These are phyloP conservation scores for Ophiostoma novo-ulmi DNA, from an alignment of 2,329 filamentous ascomycete species.

Conservation along the genomic window DNA sequence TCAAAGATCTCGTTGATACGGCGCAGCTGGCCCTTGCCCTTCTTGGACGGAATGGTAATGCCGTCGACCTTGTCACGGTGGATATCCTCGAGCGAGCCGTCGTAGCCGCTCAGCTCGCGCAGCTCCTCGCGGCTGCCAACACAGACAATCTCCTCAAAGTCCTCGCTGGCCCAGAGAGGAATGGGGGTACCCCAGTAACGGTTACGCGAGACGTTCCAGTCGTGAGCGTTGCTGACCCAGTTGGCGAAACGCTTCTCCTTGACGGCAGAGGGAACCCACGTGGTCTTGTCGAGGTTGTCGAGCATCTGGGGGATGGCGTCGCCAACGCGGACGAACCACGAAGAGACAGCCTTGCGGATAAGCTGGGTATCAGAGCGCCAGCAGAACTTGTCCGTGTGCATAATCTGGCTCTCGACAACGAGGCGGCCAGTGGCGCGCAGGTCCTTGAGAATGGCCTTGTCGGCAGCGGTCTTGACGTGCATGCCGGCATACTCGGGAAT, in stretches of 20 bases:
- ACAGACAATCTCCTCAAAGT: conserved; percentile 79
- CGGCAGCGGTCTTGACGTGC: conserved; percentile 87
- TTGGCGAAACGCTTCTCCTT: conserved; percentile 87
- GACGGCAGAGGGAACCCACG: conserved; percentile 87
- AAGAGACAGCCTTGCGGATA: conserved; percentile 86
- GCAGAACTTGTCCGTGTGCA: conserved; percentile 90
- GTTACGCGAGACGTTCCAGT: conserved; percentile 94
- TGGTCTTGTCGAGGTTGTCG: conserved; percentile 79
- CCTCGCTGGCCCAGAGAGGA: conserved; percentile 72
- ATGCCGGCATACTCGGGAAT: conserved; percentile 77
- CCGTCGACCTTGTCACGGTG: conserved; percentile 90
- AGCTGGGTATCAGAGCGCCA: conserved; percentile 91
- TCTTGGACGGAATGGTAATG: conserved; percentile 87
- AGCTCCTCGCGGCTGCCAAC: conserved; percentile 81
- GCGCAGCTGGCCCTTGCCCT: conserved; percentile 60
- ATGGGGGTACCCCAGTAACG: conserved; percentile 78
- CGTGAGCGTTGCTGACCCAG: conserved; percentile 85
- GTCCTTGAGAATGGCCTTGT: conserved; percentile 88
- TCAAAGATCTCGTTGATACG: conserved; percentile 60
- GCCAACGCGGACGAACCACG: conserved; percentile 90
- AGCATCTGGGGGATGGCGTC: conserved; percentile 82
- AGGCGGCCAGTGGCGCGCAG: conserved; percentile 72
- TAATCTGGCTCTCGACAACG: conserved; percentile 79
- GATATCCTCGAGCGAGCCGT: conserved; percentile 76
- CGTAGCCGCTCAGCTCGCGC: conserved; percentile 77